Conservation (phyloP, 192 early-diverging fungal species). For the Coemansia sp. region DNA sequence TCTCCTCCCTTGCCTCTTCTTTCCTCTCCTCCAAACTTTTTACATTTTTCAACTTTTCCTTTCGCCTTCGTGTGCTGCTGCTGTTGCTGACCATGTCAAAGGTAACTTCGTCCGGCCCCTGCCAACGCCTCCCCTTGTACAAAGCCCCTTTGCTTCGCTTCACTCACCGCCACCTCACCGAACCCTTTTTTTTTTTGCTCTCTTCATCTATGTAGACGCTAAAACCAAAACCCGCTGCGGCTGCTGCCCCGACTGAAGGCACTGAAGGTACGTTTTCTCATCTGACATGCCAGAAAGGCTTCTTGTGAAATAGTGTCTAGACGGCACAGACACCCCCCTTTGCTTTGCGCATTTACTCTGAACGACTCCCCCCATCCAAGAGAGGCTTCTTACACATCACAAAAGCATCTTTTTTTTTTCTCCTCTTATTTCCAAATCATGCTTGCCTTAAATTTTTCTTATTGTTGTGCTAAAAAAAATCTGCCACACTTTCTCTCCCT, state of each 20-base stretch:
- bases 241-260: constrained; percentile 3
- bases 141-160: constrained; percentile 5
- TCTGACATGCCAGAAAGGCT: not conserved
- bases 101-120: constrained; percentile 9
- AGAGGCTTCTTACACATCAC: not conserved
- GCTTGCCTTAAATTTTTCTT: not conserved
- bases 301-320: not conserved
- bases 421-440: constrained; percentile 4
- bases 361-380: not conserved
- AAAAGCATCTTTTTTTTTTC: not conserved
- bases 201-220: constrained; percentile 16
- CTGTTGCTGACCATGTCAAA: constrained; percentile 20
- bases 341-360: not conserved
- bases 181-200: constrained; percentile 1
- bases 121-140: not conserved
- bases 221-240: constrained; percentile 21
- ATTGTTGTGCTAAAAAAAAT: not conserved
- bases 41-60: constrained; percentile 14
- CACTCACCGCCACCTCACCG: constrained; percentile 1
- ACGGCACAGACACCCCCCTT: not conserved
- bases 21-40: not conserved
- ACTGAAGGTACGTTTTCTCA: constrained; percentile 24
- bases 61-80: constrained; percentile 7
- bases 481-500: not conserved
- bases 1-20: not conserved